phyloP scores from a whole-genome alignment of 208 protist genomes.

The Blastocrithidia nonstop region DNA sequence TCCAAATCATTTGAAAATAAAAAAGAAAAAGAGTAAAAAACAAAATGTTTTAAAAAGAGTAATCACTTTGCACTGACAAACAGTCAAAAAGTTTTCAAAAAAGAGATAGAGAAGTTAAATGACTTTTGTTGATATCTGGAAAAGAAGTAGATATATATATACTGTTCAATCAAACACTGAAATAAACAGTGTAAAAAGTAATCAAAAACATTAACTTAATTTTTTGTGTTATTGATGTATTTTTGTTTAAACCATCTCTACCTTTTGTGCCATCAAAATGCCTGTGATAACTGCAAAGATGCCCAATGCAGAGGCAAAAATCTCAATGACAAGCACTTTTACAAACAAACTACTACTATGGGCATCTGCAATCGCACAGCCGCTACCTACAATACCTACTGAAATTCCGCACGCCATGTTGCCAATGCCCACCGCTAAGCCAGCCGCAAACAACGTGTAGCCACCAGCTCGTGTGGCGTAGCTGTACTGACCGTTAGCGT shows the following conservation, averaged over 20 bases:
- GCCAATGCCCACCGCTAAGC: conserved; percentile 88
- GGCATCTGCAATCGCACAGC: conserved; percentile 93
- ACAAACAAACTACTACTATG: conserved; percentile 91
- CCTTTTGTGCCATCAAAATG: conserved; percentile 89
- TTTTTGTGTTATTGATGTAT: no score
- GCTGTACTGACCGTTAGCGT: conserved; percentile 18
- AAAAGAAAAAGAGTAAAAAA: no score
- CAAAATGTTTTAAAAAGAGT: no score
- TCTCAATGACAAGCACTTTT: conserved; percentile 96
- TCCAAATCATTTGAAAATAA: no score
- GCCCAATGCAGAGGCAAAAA: conserved; percentile 94
- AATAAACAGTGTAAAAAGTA: no score
- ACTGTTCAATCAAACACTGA: not conserved
- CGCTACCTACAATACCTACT: conserved; percentile 93
- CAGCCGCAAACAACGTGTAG: conserved; percentile 92
- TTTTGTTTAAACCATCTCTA: conserved; percentile 66
- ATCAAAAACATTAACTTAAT: no score
- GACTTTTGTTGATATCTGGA: not conserved
- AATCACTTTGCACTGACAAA: no score
- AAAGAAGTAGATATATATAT: conserved; percentile 1
- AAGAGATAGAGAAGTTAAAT: no score
- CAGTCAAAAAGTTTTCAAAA: no score
- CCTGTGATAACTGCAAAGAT: conserved; percentile 97
- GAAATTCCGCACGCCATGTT: conserved; percentile 93
- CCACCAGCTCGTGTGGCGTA: conserved; percentile 36